phyloP scores from a whole-genome alignment of 768 basidiomycete genomes.

The Xerocomus spinulosus region DNA sequence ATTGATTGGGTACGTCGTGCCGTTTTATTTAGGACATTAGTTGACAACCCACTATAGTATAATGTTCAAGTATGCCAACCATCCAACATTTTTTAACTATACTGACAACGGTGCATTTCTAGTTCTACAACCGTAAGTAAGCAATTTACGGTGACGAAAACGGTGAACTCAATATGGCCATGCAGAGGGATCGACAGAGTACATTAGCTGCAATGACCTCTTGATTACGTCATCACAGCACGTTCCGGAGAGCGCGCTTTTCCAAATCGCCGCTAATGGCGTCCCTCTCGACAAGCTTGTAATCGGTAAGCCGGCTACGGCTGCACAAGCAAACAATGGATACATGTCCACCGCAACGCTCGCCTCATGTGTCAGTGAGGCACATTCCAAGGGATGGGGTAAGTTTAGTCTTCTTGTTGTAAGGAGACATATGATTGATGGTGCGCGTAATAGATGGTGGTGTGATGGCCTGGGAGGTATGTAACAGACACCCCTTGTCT shows the following conservation, averaged over 20 bases:
- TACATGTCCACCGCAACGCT: constrained; percentile 54
- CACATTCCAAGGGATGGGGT: constrained; percentile 24
- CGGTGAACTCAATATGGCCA: not conserved
- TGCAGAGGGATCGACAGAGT: constrained; percentile 35
- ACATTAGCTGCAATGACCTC: constrained; percentile 35
- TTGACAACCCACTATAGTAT: constrained; percentile 29
- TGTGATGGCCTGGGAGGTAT: constrained; percentile 3
- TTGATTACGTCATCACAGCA: constrained; percentile 36
- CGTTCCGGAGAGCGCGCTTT: constrained; percentile 40
- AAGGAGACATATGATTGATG: not conserved
- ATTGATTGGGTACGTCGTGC: constrained; percentile 39
- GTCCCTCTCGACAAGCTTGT: constrained; percentile 63
- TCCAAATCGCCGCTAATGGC: constrained; percentile 49
- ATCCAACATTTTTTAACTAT: not conserved
- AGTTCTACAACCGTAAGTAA: constrained; percentile 23
- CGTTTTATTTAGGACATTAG: not conserved
- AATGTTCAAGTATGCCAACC: constrained; percentile 34
- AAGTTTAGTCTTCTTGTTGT: not conserved
- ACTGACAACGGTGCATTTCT: not conserved
- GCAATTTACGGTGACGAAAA: not conserved
- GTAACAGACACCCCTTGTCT: not conserved
- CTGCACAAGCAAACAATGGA: constrained; percentile 48
- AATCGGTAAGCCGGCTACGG: constrained; percentile 65
- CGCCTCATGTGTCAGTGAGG: constrained; percentile 55
- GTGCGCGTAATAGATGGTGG: not conserved